Base-by-base conservation (phyloP, 2,329 filamentous ascomycete genomes). In the Exophiala dermatitidis region DNA sequence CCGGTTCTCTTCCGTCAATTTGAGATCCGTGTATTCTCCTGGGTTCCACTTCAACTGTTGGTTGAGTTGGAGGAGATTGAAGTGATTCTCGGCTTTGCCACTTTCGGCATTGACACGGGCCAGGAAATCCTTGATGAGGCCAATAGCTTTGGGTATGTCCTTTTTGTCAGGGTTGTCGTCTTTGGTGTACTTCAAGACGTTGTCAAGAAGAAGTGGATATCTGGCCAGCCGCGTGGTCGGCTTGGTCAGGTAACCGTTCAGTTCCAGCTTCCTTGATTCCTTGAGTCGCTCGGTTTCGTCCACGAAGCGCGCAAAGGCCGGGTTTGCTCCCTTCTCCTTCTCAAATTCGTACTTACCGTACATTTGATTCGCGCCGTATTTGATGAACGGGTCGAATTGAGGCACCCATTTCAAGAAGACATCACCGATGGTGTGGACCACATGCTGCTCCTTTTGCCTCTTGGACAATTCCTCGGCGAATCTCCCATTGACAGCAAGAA, bases 331-430 rank as follows among this genome's bases (percentile, higher is more conserved):
- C 63, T 93, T 88, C 72, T 98, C 93, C 65, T 93, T 93, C 71
- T 98, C 93, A 67, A 97, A 98, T 67, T 96, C 93, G 66, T 91
- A 96, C 70, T 98, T 97, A 62, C 88, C 93, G 68, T 95, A 94
- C 44, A 98, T 76, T 70, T 98, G 93, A 67, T 90, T 95, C 38
- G 91, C 88, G 65, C 93, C 93, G 66, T 98, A 98, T 65, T 86
- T 83, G 67, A 98, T 96, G 67, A 98, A 98, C 0, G 93, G 93
- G 62, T 90, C 86, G 66, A 98, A 98, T 61, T 88, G 85, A 6
- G 90, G 90, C 8, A 91, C 90, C 66, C 84, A 95, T 67, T 95
- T 87, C 48, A 95, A 71, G 72, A 98, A 97, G 54, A 98, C 89
- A 68, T 98, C 93, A 58, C 91, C 93, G 56, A 98, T 80, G 58